phyloP scores from a whole-genome alignment of 169 alveolate genomes.

The Cryptosporidium andersoni region DNA sequence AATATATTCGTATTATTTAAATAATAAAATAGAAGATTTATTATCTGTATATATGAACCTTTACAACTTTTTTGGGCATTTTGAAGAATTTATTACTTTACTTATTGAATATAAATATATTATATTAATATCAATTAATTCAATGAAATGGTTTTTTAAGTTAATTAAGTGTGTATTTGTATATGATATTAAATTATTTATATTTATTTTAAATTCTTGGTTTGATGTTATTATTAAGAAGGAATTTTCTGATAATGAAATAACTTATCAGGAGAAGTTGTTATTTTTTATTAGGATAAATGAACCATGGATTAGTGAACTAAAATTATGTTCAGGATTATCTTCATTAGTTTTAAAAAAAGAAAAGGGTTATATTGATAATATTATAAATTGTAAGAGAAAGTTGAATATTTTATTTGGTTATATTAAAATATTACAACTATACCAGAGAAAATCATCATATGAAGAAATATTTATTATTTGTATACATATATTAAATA shows the following conservation, averaged over 20 bases:
- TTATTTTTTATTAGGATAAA: too few relatives aligned
- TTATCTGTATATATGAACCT: slow-evolving; percentile 19
- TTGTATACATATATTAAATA: slow-evolving; percentile 25
- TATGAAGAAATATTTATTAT: neutral
- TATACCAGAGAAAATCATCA: slow-evolving; percentile 10
- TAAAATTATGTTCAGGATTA: too few relatives aligned
- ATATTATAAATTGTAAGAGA: neutral
- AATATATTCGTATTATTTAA: slow-evolving; percentile 17
- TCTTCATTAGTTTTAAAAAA: too few relatives aligned
- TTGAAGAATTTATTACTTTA: slow-evolving; percentile 8
- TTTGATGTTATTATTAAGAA: too few relatives aligned
- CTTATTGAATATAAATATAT: slow-evolving; percentile 5
- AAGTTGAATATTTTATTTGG: slow-evolving; percentile 26
- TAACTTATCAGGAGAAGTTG: too few relatives aligned
- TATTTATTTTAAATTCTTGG: too few relatives aligned
- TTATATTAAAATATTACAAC: slow-evolving; percentile 10
- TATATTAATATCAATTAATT: neutral
- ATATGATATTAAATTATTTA: too few relatives aligned
- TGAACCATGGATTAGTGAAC: too few relatives aligned
- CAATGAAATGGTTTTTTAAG: too few relatives aligned
- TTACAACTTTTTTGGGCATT: slow-evolving; percentile 1
- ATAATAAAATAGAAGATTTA: slow-evolving; percentile 23
- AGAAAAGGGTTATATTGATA: neutral
- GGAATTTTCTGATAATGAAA: too few relatives aligned
- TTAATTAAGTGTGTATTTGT: too few relatives aligned